These are phyloP conservation scores for Amylocarpus encephaloides DNA, from an alignment of 2,329 filamentous ascomycete genomes.

Conservation along the genomic window DNA sequence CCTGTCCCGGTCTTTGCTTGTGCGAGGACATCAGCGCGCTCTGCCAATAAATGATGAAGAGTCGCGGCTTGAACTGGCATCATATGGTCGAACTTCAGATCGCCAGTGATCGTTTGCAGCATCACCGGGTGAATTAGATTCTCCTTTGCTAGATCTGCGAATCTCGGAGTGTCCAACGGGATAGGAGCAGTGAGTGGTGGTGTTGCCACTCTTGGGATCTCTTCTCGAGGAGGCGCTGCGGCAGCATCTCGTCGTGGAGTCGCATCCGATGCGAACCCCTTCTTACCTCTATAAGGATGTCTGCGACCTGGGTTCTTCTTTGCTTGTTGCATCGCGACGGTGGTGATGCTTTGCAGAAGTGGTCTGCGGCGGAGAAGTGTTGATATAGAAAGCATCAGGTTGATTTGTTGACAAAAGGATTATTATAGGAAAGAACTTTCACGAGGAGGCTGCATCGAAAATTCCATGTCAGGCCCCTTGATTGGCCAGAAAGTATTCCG, in stretches of 20 bases:
- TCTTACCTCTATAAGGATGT: slow-evolving; percentile 23
- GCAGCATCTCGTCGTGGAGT: slow-evolving; percentile 14
- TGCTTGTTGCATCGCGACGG: slow-evolving; percentile 21
- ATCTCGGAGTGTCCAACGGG: slow-evolving; percentile 40
- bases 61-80: slow-evolving; percentile 86
- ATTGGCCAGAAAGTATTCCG: not conserved
- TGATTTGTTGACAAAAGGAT: not conserved
- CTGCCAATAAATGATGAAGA: slow-evolving; percentile 67
- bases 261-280: slow-evolving; percentile 18
- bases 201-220: slow-evolving; percentile 25
- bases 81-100: slow-evolving; percentile 78
- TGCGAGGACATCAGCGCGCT: slow-evolving; percentile 65
- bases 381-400: slow-evolving; percentile 8
- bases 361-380: slow-evolving; percentile 14
- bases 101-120: slow-evolving; percentile 55
- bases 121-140: slow-evolving; percentile 41
- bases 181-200: slow-evolving; percentile 35
- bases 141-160: slow-evolving; percentile 39
- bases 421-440: too few relatives aligned
- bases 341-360: slow-evolving; percentile 17
- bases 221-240: slow-evolving; percentile 30
- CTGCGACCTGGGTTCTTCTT: slow-evolving; percentile 19
- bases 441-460: too few relatives aligned
- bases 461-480: not conserved
- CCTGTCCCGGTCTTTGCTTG: slow-evolving; percentile 97